Base-by-base conservation (phyloP, 2,329 filamentous ascomycete genomes). In the Neofusicoccum ribis region DNA sequence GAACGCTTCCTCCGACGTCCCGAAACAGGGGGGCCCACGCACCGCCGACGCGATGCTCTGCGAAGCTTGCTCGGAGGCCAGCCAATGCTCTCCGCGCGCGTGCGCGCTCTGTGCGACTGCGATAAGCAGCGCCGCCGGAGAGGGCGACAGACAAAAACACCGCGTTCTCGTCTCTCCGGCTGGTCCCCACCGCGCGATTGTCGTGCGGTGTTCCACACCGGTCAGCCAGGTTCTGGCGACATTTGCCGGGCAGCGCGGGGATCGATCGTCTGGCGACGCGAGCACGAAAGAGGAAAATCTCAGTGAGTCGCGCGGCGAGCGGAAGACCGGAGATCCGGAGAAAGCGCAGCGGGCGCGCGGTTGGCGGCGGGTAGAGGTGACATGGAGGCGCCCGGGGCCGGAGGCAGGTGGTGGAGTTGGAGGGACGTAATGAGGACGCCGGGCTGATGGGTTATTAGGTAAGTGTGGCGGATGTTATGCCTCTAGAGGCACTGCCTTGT, bases 371-470 rank as follows among this genome's bases (percentile, higher is more conserved):
- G 7, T 5, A 23, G 23, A 23, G 23, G 3, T 23, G 23, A 23
- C 23, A 23, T 23, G 23, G 23, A 23, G 23, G 23, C 23, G 23
- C 23, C 23, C 23, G 23, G 23, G 23, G 23, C 23, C 23, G 5
- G 12, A 20, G 27, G 11, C n/a, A 34, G 39, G 39, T 31, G 36
- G 43, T 20, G 43, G 56, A 47, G 37, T 60, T 47, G 43, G 9
- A 37, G 23, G 43, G 41, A 60, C 56, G 56, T 60, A 60, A 60
- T 60, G 56, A 8, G 15, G 41, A 59, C 41, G 41, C 54, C 54
- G 54, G 41, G 41, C 43, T 60, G 43, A 39, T 59, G 56, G 56
- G 56, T 47, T 47, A 60, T 60, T 60, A 60, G 56, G 56, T 60
- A 60, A 60, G 43, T 47, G 43, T 44, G 56, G 56, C 56, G 43